Evolutionary conservation across 2,329 filamentous ascomycete species (phyloP).

Genomic region (Aphanoascus verrucosus): DNA sequence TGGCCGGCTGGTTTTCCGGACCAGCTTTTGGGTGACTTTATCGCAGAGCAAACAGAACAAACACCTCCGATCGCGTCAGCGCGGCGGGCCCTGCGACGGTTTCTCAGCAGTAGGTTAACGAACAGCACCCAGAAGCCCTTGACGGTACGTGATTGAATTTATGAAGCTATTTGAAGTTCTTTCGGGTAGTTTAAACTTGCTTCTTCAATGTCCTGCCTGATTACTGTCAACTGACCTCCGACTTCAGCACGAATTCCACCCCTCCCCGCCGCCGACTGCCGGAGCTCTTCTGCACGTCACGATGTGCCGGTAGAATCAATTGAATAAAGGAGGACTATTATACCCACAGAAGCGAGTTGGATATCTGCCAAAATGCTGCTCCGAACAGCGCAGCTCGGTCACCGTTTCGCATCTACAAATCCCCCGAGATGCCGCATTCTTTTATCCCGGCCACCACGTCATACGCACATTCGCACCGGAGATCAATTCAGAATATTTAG

Average conservation of each 20-base stretch:
- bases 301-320: neutral
- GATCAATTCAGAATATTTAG: slow-evolving; percentile 26
- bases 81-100: neutral
- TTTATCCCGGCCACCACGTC: slow-evolving; percentile 17
- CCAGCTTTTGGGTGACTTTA: neutral
- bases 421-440: slow-evolving; percentile 19
- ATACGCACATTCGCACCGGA: slow-evolving; percentile 19
- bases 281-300: neutral
- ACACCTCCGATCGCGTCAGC: neutral
- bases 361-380: slow-evolving; percentile 26
- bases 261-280: neutral
- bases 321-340: neutral
- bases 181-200: no score
- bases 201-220: no score
- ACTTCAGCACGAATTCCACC: neutral
- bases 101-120: neutral
- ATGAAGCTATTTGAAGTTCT: no score
- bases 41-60: slow-evolving; percentile 7
- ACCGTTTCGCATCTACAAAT: slow-evolving; percentile 23
- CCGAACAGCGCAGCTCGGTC: slow-evolving; percentile 28
- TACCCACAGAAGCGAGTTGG: neutral
- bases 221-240: neutral
- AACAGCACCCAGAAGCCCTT: neutral
- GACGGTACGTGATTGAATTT: no score
- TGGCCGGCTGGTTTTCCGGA: neutral